Conservation (phyloP, 495 filamentous ascomycete genomes). For the Tetracladium setigerum region DNA sequence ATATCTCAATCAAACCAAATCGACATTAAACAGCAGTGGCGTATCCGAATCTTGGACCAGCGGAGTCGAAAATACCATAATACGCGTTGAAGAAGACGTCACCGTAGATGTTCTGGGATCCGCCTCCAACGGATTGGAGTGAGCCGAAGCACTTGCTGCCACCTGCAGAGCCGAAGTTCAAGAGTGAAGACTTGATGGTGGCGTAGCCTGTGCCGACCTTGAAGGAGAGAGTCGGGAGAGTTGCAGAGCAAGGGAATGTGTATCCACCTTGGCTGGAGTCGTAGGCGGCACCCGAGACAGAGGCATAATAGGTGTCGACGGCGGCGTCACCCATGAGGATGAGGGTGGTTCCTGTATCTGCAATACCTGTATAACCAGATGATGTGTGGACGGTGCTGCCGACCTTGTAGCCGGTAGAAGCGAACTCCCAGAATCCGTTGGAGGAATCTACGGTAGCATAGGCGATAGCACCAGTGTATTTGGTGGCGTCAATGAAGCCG, state of each 20-base stretch:
- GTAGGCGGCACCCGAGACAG: slow-evolving; percentile 48
- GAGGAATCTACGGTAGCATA: slow-evolving; percentile 57
- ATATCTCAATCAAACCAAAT: too few species aligned
- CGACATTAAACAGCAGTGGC: slow-evolving; percentile 6
- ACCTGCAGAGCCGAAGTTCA: slow-evolving; percentile 44
- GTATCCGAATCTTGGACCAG: slow-evolving; percentile 25
- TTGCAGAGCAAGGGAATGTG: slow-evolving; percentile 56
- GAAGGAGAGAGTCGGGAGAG: slow-evolving; percentile 56
- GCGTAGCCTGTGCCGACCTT: slow-evolving; percentile 40
- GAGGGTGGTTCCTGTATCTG: slow-evolving; percentile 68
- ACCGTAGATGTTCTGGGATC: slow-evolving; percentile 64
- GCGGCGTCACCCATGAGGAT: slow-evolving; percentile 58
- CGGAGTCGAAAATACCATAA: slow-evolving; percentile 65
- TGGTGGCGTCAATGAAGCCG: slow-evolving; percentile 56
- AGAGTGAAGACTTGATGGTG: slow-evolving; percentile 44
- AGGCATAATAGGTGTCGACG: slow-evolving; percentile 52
- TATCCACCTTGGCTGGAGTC: slow-evolving; percentile 47
- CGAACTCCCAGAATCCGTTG: slow-evolving; percentile 71
- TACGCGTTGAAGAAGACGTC: slow-evolving; percentile 75
- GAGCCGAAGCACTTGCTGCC: slow-evolving; percentile 54
- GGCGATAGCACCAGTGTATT: slow-evolving; percentile 56
- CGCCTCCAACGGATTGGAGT: slow-evolving; percentile 53
- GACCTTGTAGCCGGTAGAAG: slow-evolving; percentile 49
- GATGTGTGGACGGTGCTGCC: slow-evolving; percentile 34
- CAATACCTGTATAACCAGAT: slow-evolving; percentile 48